Evolutionary conservation across 2,329 filamentous ascomycete species (phyloP).

Genomic region (Laburnicola sp.): DNA sequence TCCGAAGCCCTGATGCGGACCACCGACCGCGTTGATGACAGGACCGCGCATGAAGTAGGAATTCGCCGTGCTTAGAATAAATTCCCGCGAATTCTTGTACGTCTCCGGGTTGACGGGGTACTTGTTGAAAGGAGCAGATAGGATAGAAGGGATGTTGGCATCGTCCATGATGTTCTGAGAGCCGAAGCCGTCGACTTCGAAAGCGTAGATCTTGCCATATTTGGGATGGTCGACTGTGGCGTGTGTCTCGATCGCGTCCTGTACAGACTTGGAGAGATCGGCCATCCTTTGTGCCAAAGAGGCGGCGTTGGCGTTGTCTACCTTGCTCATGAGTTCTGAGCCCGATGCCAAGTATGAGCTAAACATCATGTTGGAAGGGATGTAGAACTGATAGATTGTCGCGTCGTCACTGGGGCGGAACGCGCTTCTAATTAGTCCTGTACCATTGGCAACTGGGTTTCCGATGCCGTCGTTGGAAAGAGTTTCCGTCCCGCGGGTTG

Average conservation of each 20-base stretch:
- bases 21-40: constrained; percentile 53
- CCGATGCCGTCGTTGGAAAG: constrained; percentile 58
- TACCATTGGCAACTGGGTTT: constrained; percentile 54
- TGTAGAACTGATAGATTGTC: constrained; percentile 55
- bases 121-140: constrained; percentile 66
- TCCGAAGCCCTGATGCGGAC: constrained; percentile 53
- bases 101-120: constrained; percentile 52
- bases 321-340: constrained; percentile 56
- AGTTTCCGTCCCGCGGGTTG: constrained; percentile 52
- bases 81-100: constrained; percentile 52
- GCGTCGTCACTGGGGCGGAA: constrained; percentile 57
- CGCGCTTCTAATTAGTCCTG: constrained; percentile 54
- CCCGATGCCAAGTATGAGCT: constrained; percentile 62
- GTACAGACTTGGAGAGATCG: constrained; percentile 54
- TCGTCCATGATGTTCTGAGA: constrained; percentile 68
- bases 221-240: constrained; percentile 46
- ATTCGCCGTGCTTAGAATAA: constrained; percentile 51
- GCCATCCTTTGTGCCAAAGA: constrained; percentile 62
- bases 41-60: constrained; percentile 57
- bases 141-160: constrained; percentile 69
- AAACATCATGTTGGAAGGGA: constrained; percentile 70
- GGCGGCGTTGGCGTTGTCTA: constrained; percentile 49
- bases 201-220: constrained; percentile 51
- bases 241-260: constrained; percentile 49
- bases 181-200: constrained; percentile 54